Evolutionary conservation across 78 protist genomes (phyloP), one percentile per base, ranked within the genome.

Genomic region (Pelomyxa schiedti): DNA sequence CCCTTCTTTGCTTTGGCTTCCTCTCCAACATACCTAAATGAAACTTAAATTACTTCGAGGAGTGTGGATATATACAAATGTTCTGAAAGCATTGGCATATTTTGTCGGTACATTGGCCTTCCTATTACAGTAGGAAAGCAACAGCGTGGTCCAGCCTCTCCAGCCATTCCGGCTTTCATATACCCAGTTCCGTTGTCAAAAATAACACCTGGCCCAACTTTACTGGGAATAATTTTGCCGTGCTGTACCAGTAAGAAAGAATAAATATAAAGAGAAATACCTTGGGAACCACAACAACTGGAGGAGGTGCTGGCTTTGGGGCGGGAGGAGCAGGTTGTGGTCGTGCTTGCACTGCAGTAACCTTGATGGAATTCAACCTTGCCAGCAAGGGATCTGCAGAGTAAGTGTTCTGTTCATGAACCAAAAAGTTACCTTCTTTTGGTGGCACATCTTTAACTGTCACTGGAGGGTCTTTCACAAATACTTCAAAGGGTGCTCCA

Each of bases 161-260:
- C 95, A 37, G 91, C 93, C 32, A 80, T 93, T n/a, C 99, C 98
- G 52, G 96, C 97, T 76, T 95, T 97, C 69, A 78, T 79, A 93
- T 92, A 82, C 32, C 98, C 98, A 66, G 97, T 86, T 2, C 98
- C 99, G 47, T 92, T 91, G 79, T 93, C 96, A 29, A 91, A 65
- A 24, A 92, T 95, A 16, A 47, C 58, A 16, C 32, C 16, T 16
- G 58, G 58, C 58, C 16, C 58, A 16, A 47, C 32, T 16, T 47
- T 16, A 16, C 32, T 24, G 58, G 58, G 32, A 16, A 47, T 47
- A 16, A 47, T 16, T 16, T 16, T 16, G 32, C 32, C 16, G 58
- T 16, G 58, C 58, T 47, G 58, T 16, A 16, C 32, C 16, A 16
- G 58, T 16, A 47, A 16, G 32, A 47, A 16, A 24, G 58, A 47